phyloP scores from a whole-genome alignment of 805 yeast species.

The Yamadazyma endophytica region DNA sequence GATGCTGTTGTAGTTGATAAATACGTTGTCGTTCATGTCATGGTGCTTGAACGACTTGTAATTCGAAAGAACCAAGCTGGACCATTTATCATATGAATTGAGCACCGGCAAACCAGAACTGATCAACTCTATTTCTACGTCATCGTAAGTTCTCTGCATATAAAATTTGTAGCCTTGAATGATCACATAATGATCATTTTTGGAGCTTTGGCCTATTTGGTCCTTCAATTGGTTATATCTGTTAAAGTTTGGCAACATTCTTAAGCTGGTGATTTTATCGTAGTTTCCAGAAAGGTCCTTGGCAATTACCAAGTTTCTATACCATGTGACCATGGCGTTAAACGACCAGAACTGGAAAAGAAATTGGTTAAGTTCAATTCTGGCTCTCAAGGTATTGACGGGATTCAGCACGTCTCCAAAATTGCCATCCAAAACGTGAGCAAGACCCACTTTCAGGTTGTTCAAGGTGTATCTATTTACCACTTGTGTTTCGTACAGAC shows the following conservation, averaged over 20 bases:
- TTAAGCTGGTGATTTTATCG: slow-evolving; percentile 23
- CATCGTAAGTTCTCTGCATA: neutral
- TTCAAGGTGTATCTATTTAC: slow-evolving; percentile 26
- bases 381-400: slow-evolving; percentile 28
- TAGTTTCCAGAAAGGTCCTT: slow-evolving; percentile 24
- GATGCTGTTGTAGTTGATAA: slow-evolving; percentile 9
- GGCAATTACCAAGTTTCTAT: slow-evolving; percentile 28
- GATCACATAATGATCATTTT: neutral
- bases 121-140: slow-evolving; percentile 30
- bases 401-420: slow-evolving; percentile 19
- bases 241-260: slow-evolving; percentile 14
- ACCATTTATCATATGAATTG: slow-evolving; percentile 38
- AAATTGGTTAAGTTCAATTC: slow-evolving; percentile 36
- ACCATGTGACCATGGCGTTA: slow-evolving; percentile 36
- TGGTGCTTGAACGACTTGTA: slow-evolving; percentile 6
- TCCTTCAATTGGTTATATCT: neutral
- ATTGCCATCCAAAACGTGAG: slow-evolving; percentile 26
- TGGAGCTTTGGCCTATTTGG: neutral
- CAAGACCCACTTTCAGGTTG: slow-evolving; percentile 30
- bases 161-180: slow-evolving; percentile 1
- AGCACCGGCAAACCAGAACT: slow-evolving; percentile 34
- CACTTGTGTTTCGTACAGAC: slow-evolving; percentile 18
- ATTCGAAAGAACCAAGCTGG: slow-evolving; percentile 17
- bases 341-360: slow-evolving; percentile 41
- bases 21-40: slow-evolving; percentile 8